These are phyloP conservation scores for Clarkia xantiana DNA, from an alignment of 345 rosid species.

Conservation along the genomic window DNA sequence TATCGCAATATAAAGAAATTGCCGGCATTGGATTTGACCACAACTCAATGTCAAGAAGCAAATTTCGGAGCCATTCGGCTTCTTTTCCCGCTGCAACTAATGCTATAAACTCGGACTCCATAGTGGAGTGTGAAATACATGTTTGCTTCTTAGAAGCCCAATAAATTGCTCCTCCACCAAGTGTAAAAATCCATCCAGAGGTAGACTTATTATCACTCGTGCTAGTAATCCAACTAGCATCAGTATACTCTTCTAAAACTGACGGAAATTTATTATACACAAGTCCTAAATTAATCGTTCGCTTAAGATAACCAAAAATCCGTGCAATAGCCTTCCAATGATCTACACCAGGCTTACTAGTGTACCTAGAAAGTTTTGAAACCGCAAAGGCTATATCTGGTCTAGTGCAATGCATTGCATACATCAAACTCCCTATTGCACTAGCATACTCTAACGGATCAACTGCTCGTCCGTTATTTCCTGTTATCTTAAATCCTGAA, in stretches of 20 bases:
- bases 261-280: not conserved
- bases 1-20: not conserved
- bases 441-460: not conserved
- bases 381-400: not conserved
- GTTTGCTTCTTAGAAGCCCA: conserved; percentile 2
- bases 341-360: not conserved
- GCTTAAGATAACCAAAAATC: not conserved
- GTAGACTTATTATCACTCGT: too few species aligned
- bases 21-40: not conserved
- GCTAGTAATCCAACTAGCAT: conserved; percentile 5
- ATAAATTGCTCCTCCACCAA: not conserved
- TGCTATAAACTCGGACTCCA: not conserved
- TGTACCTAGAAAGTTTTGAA: not conserved
- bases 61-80: not conserved
- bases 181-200: not conserved
- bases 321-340: not conserved
- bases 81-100: not conserved
- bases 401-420: not conserved
- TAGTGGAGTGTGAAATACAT: not conserved
- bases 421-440: not conserved
- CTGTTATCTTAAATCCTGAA: not conserved
- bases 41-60: conserved; percentile 2
- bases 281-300: not conserved
- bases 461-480: not conserved
- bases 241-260: not conserved